Conservation (phyloP, 2,329 filamentous ascomycete genomes). For the Ascomycota sp. region DNA sequence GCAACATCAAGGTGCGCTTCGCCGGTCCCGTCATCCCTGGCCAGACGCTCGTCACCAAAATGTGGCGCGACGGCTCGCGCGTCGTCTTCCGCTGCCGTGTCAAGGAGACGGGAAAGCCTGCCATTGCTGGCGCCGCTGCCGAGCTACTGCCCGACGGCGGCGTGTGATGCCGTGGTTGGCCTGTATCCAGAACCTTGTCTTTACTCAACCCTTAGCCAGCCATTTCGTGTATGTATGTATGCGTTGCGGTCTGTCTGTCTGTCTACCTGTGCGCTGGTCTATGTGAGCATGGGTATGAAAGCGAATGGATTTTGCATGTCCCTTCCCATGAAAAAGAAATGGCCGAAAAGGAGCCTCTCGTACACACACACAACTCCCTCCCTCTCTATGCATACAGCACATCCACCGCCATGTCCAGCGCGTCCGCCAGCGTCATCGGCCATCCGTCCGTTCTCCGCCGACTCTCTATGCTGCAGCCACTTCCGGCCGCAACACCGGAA, state of each 20-base stretch:
- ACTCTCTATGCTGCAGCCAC: no score
- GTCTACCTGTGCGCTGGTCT: no score
- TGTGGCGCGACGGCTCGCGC: slow-evolving; percentile 73
- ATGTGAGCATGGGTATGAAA: no score
- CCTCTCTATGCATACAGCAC: slow-evolving; percentile 16
- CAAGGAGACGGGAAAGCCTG: slow-evolving; percentile 81
- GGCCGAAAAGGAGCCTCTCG: no score
- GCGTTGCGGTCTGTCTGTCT: not conserved
- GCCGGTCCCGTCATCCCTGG: slow-evolving; percentile 69
- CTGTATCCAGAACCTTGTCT: no score
- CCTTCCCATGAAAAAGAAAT: no score
- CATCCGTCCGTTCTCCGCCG: slow-evolving; percentile 11
- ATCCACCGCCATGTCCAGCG: slow-evolving; percentile 25
- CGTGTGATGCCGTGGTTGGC: not conserved
- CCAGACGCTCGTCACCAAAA: slow-evolving; percentile 79
- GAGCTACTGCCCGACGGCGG: slow-evolving; percentile 35
- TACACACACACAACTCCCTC: no score
- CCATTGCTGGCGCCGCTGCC: slow-evolving; percentile 61
- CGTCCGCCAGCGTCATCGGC: slow-evolving; percentile 15
- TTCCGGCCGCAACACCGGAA: slow-evolving; percentile 22
- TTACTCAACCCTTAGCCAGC: no score
- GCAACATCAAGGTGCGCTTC: slow-evolving; percentile 86
- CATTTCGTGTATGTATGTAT: no score
- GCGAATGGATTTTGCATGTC: no score
- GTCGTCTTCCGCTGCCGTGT: slow-evolving; percentile 76